These are phyloP conservation scores for Blastocystis sp. DNA, from an alignment of 352 stramenopile species.

Conservation along the genomic window DNA sequence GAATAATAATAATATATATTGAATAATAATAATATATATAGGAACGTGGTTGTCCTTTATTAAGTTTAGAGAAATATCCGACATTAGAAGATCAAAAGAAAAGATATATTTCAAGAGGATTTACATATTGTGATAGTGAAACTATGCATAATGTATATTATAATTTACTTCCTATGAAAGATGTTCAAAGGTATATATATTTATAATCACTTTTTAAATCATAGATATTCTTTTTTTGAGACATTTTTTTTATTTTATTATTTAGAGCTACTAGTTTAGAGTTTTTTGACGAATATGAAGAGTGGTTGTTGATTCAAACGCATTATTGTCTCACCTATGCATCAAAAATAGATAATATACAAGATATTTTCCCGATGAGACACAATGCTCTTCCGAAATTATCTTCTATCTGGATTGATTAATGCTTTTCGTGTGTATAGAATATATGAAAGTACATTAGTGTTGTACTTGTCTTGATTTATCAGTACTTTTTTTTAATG, in stretches of 20 bases:
- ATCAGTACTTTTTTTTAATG: too few relatives aligned
- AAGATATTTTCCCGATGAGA: too few relatives aligned
- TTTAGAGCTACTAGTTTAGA: slow-evolving; percentile 55
- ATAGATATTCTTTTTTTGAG: too few relatives aligned
- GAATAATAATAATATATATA: slow-evolving; percentile 16
- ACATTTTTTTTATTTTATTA: slow-evolving; percentile 11
- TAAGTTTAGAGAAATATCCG: slow-evolving; percentile 55
- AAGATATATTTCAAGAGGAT: slow-evolving; percentile 54
- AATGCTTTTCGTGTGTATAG: too few relatives aligned
- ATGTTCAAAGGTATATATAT: slow-evolving; percentile 55
- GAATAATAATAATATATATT: too few relatives aligned
- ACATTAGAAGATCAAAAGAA: slow-evolving; percentile 54
- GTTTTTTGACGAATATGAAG: slow-evolving; percentile 71
- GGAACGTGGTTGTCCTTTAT: slow-evolving; percentile 57
- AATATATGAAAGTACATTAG: too few relatives aligned
- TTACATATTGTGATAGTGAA: slow-evolving; percentile 54
- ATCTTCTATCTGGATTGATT: too few relatives aligned
- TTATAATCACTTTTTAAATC: too few relatives aligned
- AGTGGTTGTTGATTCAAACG: slow-evolving; percentile 66
- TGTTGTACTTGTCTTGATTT: too few relatives aligned
- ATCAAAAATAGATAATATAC: too few relatives aligned
- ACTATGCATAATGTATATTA: slow-evolving; percentile 76
- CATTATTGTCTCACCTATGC: slow-evolving; percentile 75
- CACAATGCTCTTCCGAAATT: too few relatives aligned
- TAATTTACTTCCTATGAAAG: slow-evolving; percentile 53